A percentile compares a stretch with the other conserved stretches of the same genome.
Conservation (phyloP, 352 stramenopile genomes). For the Saprolegnia diclina region DNA sequence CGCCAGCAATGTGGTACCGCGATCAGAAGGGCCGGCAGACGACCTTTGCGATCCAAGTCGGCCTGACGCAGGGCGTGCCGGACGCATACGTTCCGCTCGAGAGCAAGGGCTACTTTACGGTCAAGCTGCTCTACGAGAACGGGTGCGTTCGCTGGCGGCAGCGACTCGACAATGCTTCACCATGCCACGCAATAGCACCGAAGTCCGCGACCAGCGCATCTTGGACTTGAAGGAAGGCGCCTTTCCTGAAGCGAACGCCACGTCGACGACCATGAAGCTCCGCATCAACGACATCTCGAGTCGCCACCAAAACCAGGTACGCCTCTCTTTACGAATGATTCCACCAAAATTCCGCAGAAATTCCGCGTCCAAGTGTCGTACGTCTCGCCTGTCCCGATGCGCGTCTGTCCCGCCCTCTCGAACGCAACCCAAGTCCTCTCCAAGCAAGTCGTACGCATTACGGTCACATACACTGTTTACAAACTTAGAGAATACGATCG, state of each 20-base stretch:
- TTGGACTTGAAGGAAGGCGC: slow-evolving; percentile 3
- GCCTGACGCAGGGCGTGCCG: not conserved
- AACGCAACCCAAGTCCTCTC: slow-evolving; percentile 4
- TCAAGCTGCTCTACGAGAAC: slow-evolving; percentile 3
- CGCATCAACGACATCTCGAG: slow-evolving; percentile 5
- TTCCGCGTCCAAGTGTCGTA: slow-evolving; percentile 3
- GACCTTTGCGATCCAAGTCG: slow-evolving; percentile 9
- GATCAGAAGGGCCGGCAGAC: slow-evolving; percentile 5
- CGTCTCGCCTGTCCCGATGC: slow-evolving; percentile 4
- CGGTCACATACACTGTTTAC: not conserved
- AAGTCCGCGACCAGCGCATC: slow-evolving; percentile 5
- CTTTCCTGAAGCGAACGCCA: not conserved
- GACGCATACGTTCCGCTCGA: not conserved
- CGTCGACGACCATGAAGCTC: slow-evolving; percentile 2
- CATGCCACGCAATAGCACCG: not conserved
- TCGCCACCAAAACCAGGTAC: slow-evolving; percentile 8
- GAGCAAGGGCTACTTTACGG: not conserved
- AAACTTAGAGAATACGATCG: too few relatives aligned
- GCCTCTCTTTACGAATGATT: not conserved
- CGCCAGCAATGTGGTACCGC: not conserved
- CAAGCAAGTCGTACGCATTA: not conserved
- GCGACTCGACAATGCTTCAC: not conserved
- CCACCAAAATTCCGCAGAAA: not conserved
- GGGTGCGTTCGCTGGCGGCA: too few relatives aligned
- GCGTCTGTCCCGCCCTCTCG: not conserved